Evolutionary conservation across 75 land plant species (phyloP).

Genomic region (Azolla pinnata): DNA sequence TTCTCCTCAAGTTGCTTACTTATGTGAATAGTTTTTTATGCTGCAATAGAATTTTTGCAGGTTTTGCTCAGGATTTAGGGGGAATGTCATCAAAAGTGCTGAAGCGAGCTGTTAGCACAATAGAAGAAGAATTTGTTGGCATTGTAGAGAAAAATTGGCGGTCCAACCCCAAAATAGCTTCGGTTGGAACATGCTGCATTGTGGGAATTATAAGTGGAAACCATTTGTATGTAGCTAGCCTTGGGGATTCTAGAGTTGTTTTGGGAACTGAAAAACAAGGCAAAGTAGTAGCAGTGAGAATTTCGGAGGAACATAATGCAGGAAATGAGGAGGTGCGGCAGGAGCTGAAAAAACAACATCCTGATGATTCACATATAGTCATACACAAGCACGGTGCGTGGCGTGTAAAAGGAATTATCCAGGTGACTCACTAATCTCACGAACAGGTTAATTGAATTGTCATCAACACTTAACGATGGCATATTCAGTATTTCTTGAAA

Average conservation of each 20-base stretch:
- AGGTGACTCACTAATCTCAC: too few species aligned
- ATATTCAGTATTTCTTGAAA: too few species aligned
- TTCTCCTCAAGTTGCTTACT: not conserved
- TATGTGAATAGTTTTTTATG: not conserved
- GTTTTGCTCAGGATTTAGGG: conserved; percentile 41
- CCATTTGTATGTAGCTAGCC: conserved; percentile 27
- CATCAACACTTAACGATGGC: too few species aligned
- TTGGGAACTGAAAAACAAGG: conserved; percentile 14
- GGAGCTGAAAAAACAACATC: conserved; percentile 46
- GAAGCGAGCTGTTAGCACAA: conserved; percentile 48
- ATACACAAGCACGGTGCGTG: conserved; percentile 58
- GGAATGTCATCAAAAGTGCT: conserved; percentile 55
- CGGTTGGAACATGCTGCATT: conserved; percentile 31
- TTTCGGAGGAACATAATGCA: conserved; percentile 15
- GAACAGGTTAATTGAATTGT: too few species aligned
- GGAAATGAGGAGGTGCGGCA: conserved; percentile 40
- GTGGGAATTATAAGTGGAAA: conserved; percentile 25
- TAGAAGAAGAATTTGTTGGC: conserved; percentile 56
- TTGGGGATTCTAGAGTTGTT: conserved; percentile 34
- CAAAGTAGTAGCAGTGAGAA: not conserved
- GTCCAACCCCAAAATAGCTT: conserved; percentile 17
- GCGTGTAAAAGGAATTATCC: conserved; percentile 81
- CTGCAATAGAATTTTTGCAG: conserved; percentile 5
- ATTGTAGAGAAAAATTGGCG: conserved; percentile 43
- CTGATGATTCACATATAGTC: conserved; percentile 63